Conservation (phyloP, 805 yeast species). For the Wickerhamiella allomyrinae region DNA sequence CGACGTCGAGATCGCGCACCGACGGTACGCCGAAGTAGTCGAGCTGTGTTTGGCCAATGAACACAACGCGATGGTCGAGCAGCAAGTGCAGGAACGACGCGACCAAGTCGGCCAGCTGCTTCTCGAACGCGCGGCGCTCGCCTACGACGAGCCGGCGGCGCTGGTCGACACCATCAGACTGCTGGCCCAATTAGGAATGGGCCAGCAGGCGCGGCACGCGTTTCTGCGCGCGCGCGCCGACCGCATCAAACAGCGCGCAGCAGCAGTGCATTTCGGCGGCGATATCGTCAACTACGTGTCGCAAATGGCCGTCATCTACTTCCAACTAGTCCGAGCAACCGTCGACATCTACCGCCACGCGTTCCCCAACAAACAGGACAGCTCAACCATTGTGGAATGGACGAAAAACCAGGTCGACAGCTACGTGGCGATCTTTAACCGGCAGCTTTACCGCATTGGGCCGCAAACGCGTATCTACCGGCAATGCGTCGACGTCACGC, state of each 20-base stretch:
- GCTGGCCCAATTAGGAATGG: slow-evolving; percentile 30
- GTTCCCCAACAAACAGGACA: slow-evolving; percentile 32
- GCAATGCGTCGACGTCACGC: slow-evolving; percentile 40
- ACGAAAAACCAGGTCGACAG: slow-evolving; percentile 46
- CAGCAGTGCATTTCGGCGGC: slow-evolving; percentile 41
- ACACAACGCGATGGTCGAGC: slow-evolving; percentile 4
- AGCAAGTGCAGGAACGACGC: slow-evolving; percentile 9
- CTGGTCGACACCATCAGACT: slow-evolving; percentile 20
- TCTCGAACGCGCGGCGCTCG: slow-evolving; percentile 6
- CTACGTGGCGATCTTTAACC: slow-evolving; percentile 45
- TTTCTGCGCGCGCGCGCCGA: slow-evolving; percentile 36
- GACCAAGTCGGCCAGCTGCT: slow-evolving; percentile 6
- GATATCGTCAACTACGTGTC: slow-evolving; percentile 39
- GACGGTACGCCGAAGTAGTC: slow-evolving; percentile 35
- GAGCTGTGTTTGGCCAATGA: slow-evolving; percentile 13
- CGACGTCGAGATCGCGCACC: slow-evolving; percentile 52
- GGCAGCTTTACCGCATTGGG: slow-evolving; percentile 40
- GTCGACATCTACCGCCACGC: slow-evolving; percentile 39
- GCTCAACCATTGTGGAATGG: slow-evolving; percentile 65
- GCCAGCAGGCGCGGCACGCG: slow-evolving; percentile 35
- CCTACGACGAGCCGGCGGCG: slow-evolving; percentile 3
- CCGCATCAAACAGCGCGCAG: slow-evolving; percentile 34
- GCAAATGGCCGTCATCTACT: slow-evolving; percentile 48
- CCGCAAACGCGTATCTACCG: slow-evolving; percentile 37
- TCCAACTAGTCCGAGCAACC: slow-evolving; percentile 46